Evolutionary conservation across 2,329 filamentous ascomycete genomes (phyloP).

Genomic region (Microdochium bolleyi): DNA sequence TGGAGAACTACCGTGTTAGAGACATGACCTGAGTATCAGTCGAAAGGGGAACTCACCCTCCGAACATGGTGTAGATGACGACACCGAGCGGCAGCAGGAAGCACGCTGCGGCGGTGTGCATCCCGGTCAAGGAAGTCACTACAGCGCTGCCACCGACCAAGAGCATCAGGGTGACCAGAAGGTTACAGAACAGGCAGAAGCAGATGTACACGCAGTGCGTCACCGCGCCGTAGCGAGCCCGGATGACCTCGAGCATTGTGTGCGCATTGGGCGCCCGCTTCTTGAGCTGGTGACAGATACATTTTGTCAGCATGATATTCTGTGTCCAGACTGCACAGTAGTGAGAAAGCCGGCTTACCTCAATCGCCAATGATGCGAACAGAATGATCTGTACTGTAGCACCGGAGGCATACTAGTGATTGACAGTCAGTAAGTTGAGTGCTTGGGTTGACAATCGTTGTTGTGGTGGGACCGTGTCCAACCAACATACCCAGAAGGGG

Average conservation of each 20-base stretch:
- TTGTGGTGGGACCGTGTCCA: background rate
- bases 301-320: background rate
- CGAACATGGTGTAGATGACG: slow-evolving; percentile 67
- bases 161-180: slow-evolving; percentile 79
- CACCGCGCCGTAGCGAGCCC: slow-evolving; percentile 59
- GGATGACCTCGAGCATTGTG: slow-evolving; percentile 72
- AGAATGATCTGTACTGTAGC: slow-evolving; percentile 78
- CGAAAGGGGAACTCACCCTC: slow-evolving; percentile 33
- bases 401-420: slow-evolving; percentile 44
- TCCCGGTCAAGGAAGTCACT: slow-evolving; percentile 59
- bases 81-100: slow-evolving; percentile 76
- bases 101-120: slow-evolving; percentile 70
- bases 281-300: slow-evolving; percentile 46
- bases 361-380: slow-evolving; percentile 82
- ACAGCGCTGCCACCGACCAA: slow-evolving; percentile 76
- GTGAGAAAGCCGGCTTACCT: slow-evolving; percentile 22
- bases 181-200: slow-evolving; percentile 75
- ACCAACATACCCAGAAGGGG: slow-evolving; percentile 29
- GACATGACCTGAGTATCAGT: background rate
- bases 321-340: background rate
- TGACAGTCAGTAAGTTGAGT: background rate
- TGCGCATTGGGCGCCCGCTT: slow-evolving; percentile 78
- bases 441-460: background rate
- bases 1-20: background rate
- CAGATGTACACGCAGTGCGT: slow-evolving; percentile 72